Evolutionary conservation across 192 early-diverging fungal species (phyloP).

Genomic region (Coemansia sp.): DNA sequence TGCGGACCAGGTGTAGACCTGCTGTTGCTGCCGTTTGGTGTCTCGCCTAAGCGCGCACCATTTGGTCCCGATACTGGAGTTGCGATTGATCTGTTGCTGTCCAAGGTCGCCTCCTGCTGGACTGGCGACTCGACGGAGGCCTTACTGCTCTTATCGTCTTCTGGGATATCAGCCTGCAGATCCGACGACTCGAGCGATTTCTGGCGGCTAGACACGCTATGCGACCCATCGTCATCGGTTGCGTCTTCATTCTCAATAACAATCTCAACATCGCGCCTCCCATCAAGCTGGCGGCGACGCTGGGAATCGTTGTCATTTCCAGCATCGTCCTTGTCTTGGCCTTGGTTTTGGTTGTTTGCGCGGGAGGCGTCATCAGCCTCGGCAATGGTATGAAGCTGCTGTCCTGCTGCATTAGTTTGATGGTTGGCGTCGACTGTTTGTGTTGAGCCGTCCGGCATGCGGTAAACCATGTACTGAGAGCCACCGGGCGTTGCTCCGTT

Average conservation of each 20-base stretch:
- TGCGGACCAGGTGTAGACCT: background rate
- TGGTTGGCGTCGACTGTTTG: slow-evolving; percentile 31
- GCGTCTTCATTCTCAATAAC: background rate
- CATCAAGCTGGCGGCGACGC: background rate
- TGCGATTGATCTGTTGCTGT: slow-evolving; percentile 14
- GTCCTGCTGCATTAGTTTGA: slow-evolving; percentile 22
- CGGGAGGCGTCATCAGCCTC: slow-evolving; percentile 39
- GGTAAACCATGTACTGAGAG: slow-evolving; percentile 53
- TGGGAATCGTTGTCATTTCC: background rate
- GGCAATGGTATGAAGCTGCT: slow-evolving; percentile 44
- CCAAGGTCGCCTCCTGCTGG: slow-evolving; percentile 12
- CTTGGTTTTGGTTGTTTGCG: slow-evolving; percentile 8
- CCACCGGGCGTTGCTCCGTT: background rate
- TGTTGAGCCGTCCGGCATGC: slow-evolving; percentile 48
- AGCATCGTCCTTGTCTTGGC: slow-evolving; percentile 6
- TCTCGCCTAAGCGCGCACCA: background rate
- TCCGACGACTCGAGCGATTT: slow-evolving; percentile 19
- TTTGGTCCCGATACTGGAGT: slow-evolving; percentile 26
- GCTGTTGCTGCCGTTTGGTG: slow-evolving; percentile 6
- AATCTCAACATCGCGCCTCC: background rate
- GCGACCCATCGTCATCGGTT: background rate
- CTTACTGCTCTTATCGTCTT: slow-evolving; percentile 5
- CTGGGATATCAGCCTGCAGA: slow-evolving; percentile 45
- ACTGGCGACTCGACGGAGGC: slow-evolving; percentile 12
- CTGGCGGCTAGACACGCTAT: slow-evolving; percentile 4